Conservation (phyloP, 805 yeast genomes). For the Cyberlindnera suaveolens region DNA sequence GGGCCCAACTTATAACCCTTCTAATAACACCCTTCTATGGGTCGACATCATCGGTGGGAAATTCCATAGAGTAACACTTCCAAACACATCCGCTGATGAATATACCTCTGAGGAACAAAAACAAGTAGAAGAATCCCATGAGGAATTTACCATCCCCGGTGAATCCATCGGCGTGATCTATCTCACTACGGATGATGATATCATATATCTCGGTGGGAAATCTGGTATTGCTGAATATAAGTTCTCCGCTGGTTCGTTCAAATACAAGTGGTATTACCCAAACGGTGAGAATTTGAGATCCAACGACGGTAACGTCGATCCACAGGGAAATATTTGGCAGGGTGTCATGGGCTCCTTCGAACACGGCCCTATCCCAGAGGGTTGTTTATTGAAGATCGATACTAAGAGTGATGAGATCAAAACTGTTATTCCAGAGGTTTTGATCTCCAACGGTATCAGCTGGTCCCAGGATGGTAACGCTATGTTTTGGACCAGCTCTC, state of each 20-base stretch:
- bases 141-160: slow-evolving; percentile 31
- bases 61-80: slow-evolving; percentile 27
- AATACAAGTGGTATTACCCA: slow-evolving; percentile 32
- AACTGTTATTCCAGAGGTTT: slow-evolving; percentile 32
- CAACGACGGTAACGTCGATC: slow-evolving; percentile 80
- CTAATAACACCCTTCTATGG: slow-evolving; percentile 43
- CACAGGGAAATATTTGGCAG: slow-evolving; percentile 64
- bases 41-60: slow-evolving; percentile 33
- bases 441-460: slow-evolving; percentile 63
- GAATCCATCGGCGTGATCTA: slow-evolving; percentile 68
- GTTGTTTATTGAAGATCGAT: slow-evolving; percentile 43
- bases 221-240: slow-evolving; percentile 56
- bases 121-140: slow-evolving; percentile 26
- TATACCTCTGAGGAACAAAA: slow-evolving; percentile 22
- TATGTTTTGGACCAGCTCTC: slow-evolving; percentile 50
- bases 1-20: slow-evolving; percentile 57
- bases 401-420: slow-evolving; percentile 24
- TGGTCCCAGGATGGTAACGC: slow-evolving; percentile 39
- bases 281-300: slow-evolving; percentile 43
- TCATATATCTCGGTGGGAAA: slow-evolving; percentile 55
- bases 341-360: slow-evolving; percentile 72
- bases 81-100: slow-evolving; percentile 19
- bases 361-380: slow-evolving; percentile 35
- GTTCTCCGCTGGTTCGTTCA: slow-evolving; percentile 34
- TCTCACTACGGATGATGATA: slow-evolving; percentile 45